Percentiles rank a stretch among this genome's conserved stretches.
Evolutionary conservation across 495 filamentous ascomycete species (phyloP).

Genomic region (Massariosphaeria phaeospora): DNA sequence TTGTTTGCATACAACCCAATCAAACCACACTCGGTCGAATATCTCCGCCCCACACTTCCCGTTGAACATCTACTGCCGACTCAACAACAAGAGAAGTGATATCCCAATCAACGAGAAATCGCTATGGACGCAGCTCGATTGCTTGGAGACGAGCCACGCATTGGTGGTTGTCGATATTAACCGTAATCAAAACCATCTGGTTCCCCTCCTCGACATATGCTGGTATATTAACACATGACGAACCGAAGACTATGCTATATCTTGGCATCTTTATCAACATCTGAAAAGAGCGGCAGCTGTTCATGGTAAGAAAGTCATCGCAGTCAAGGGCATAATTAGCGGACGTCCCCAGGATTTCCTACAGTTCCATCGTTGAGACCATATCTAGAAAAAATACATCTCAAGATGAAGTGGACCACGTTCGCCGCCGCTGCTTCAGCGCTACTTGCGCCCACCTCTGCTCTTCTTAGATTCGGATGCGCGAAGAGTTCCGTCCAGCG

Average conservation of each 20-base stretch:
- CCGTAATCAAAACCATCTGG: conserved; percentile 2
- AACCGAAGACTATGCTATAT: neutral
- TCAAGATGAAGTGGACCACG: conserved; percentile 24
- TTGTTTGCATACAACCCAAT: neutral
- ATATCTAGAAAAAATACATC: neutral
- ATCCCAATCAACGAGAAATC: too few relatives aligned
- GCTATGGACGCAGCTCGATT: conserved; percentile 1
- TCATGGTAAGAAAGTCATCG: neutral
- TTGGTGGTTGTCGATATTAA: conserved; percentile 11
- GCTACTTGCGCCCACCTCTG: conserved; percentile 16
- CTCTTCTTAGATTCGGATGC: conserved; percentile 45
- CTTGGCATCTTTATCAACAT: neutral
- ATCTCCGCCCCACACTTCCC: conserved; percentile 11
- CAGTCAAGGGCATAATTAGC: conserved; percentile 5
- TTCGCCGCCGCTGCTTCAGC: conserved; percentile 14
- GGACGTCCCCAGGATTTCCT: neutral
- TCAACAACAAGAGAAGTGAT: too few relatives aligned
- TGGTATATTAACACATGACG: conserved; percentile 3
- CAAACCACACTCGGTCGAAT: conserved; percentile 2
- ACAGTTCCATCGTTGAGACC: neutral
- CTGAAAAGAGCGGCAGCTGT: conserved; percentile 2
- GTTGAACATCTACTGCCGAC: neutral
- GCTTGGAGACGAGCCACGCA: conserved; percentile 1
- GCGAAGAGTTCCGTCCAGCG: conserved; percentile 46
- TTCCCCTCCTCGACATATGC: conserved; percentile 1